Conservation (phyloP, 208 protist genomes). For the Crithidia expoeki region DNA sequence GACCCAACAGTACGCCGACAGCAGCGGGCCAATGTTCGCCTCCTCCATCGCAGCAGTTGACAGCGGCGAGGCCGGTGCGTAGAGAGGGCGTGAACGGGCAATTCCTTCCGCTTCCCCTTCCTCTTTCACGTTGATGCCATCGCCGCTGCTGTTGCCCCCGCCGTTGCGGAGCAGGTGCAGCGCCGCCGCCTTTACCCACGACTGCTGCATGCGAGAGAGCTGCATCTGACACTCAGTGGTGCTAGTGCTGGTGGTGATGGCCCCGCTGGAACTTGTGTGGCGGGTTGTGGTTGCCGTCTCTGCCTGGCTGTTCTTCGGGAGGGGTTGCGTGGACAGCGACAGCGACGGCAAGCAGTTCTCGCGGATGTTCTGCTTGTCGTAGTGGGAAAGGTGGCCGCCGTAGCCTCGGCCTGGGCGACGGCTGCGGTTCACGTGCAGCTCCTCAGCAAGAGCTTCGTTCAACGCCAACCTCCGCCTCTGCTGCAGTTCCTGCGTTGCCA, state of each 20-base stretch:
- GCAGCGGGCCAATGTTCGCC: constrained; percentile 36
- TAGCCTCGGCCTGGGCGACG: constrained; percentile 24
- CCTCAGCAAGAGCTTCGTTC: constrained; percentile 59
- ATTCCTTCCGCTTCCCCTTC: background rate
- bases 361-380: constrained; percentile 9
- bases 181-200: constrained; percentile 45
- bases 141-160: background rate
- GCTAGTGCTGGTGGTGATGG: background rate
- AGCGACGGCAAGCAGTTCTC: constrained; percentile 1
- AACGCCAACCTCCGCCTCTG: constrained; percentile 34
- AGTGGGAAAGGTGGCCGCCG: background rate
- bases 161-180: constrained; percentile 40
- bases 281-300: background rate
- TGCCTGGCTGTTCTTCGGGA: background rate
- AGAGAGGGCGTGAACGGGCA: background rate
- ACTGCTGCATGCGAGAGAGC: constrained; percentile 34
- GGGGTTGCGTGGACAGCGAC: constrained; percentile 4
- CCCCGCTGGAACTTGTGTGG: background rate
- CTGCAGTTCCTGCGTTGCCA: constrained; percentile 1
- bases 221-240: constrained; percentile 6
- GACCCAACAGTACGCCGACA: constrained; percentile 81
- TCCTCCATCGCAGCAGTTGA: background rate
- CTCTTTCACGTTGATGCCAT: background rate
- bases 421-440: constrained; percentile 56
- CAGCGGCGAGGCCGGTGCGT: background rate